Percentiles rank a stretch among this genome's conserved stretches.
Conservation (phyloP, 257 asterid species). For the Sherardia arvensis region DNA sequence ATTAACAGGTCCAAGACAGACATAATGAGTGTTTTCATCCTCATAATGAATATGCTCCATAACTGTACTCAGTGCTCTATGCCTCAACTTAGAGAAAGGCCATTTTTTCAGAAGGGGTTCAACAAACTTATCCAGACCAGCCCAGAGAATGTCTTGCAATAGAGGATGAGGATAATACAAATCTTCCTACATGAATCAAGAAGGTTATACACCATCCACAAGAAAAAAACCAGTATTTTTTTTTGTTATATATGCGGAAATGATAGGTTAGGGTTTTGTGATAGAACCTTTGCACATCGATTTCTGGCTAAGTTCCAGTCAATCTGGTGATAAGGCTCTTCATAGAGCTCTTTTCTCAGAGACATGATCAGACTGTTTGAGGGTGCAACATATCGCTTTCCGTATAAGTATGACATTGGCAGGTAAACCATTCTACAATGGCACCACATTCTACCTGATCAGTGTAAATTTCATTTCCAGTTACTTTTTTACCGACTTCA, state of each 20-base stretch:
- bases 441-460: constrained; percentile 69
- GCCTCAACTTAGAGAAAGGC: constrained; percentile 55
- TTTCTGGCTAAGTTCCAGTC: constrained; percentile 51
- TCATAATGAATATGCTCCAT: constrained; percentile 43
- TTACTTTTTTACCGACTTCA: too few relatives aligned
- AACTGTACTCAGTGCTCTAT: constrained; percentile 30
- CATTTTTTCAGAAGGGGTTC: constrained; percentile 56
- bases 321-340: constrained; percentile 31
- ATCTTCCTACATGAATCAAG: constrained; percentile 80
- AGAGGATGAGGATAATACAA: constrained; percentile 61
- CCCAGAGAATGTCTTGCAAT: constrained; percentile 57
- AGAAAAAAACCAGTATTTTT: too few relatives aligned
- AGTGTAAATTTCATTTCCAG: too few relatives aligned
- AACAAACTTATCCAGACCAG: constrained; percentile 36
- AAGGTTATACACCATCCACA: too few relatives aligned
- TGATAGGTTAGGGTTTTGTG: not conserved
- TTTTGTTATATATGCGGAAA: not conserved
- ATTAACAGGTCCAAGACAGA: constrained; percentile 56
- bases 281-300: constrained; percentile 51
- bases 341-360: constrained; percentile 45
- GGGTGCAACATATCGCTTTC: constrained; percentile 39
- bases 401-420: constrained; percentile 60
- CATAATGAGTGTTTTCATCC: constrained; percentile 46
- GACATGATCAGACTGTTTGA: constrained; percentile 31
- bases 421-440: constrained; percentile 55